These are phyloP conservation scores for Physaria fendleri DNA, from an alignment of 345 rosid species.

Conservation along the genomic window DNA sequence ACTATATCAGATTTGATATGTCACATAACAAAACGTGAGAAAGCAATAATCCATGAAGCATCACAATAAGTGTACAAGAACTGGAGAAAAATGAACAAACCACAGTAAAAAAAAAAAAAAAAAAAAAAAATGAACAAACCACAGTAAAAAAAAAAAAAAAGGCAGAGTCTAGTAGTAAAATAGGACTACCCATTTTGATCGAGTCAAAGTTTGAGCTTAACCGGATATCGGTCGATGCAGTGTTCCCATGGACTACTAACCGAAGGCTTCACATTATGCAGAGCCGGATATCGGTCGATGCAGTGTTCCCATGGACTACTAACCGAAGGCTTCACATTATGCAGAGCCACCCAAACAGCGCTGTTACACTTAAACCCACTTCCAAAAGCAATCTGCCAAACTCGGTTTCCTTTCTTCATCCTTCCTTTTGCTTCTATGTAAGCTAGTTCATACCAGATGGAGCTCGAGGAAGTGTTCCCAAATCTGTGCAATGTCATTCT, in stretches of 20 bases:
- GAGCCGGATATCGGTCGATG: conserved; percentile 67
- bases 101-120: background rate
- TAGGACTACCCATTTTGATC: conserved; percentile 15
- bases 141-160: background rate
- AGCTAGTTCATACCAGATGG: conserved; percentile 88
- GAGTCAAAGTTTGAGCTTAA: conserved; percentile 40
- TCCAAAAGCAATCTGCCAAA: conserved; percentile 92
- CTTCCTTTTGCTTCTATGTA: conserved; percentile 76
- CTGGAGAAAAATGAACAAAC: too few relatives aligned
- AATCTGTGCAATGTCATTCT: conserved; percentile 83
- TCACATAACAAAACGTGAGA: background rate
- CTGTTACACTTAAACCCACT: conserved; percentile 95
- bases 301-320: conserved; percentile 72
- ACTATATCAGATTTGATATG: background rate
- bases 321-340: conserved; percentile 46
- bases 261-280: conserved; percentile 48
- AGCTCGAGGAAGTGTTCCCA: conserved; percentile 88
- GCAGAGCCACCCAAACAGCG: conserved; percentile 68
- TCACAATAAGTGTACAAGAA: conserved; percentile 7
- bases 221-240: conserved; percentile 69
- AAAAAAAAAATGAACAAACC: background rate
- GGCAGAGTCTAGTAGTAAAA: conserved; percentile 8
- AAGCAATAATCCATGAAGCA: background rate
- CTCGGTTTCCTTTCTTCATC: conserved; percentile 69
- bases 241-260: conserved; percentile 63